Percentiles rank a stretch among this genome's conserved stretches.
Evolutionary conservation across 306 rosid species (phyloP).

Genomic region (cucumber (Cucumis sativus)): DNA sequence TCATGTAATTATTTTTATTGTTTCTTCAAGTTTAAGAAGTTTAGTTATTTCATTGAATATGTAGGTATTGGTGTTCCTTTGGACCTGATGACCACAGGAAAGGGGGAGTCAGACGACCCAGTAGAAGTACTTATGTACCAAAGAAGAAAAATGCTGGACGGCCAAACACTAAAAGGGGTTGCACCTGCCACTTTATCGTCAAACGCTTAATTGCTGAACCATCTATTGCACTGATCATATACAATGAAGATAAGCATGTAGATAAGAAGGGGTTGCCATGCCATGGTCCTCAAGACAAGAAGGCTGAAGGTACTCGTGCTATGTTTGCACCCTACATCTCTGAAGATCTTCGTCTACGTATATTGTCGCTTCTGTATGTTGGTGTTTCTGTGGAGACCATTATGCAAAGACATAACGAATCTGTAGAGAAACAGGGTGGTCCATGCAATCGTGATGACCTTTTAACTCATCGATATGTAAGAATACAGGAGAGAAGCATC

Average conservation of each 20-base stretch:
- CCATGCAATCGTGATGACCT: conserved; percentile 89
- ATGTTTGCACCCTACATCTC: conserved; percentile 92
- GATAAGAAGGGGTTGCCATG: conserved; percentile 82
- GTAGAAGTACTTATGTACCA: conserved; percentile 58
- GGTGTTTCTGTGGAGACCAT: conserved; percentile 95
- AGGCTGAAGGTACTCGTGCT: conserved; percentile 76
- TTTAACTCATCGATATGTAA: conserved; percentile 71
- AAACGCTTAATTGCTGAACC: conserved; percentile 84
- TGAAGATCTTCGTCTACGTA: conserved; percentile 77
- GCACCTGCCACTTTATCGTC: conserved; percentile 88
- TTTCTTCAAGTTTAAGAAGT: not conserved
- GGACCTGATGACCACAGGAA: conserved; percentile 91
- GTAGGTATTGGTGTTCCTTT: conserved; percentile 96
- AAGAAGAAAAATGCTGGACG: conserved; percentile 83
- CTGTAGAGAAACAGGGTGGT: conserved; percentile 83
- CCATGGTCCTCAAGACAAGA: conserved; percentile 87
- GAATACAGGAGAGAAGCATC: conserved; percentile 82
- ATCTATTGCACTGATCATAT: conserved; percentile 68
- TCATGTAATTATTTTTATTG: not conserved
- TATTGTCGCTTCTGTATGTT: conserved; percentile 59
- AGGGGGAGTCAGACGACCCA: conserved; percentile 74
- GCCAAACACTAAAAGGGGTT: conserved; percentile 87
- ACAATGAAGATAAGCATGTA: conserved; percentile 70
- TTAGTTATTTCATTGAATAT: conserved; percentile 11
- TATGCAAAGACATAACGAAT: conserved; percentile 88